Evolutionary conservation across 805 yeast species (phyloP).

Genomic region (Spathaspora girioi): DNA sequence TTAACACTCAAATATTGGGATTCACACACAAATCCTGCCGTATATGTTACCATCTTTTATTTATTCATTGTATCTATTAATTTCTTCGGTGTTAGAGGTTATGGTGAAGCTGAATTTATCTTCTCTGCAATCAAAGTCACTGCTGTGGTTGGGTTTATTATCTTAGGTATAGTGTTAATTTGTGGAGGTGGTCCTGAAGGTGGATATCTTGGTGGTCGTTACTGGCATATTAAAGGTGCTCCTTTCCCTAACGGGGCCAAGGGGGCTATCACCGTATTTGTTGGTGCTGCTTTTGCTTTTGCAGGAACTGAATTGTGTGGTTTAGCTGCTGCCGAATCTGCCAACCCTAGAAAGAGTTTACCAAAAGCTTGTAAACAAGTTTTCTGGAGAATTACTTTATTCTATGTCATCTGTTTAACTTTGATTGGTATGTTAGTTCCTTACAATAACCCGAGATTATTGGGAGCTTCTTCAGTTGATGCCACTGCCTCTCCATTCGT

Average conservation of each 20-base stretch:
- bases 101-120: constrained; percentile 56
- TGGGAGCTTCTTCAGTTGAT: constrained; percentile 41
- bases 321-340: constrained; percentile 34
- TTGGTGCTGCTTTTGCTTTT: constrained; percentile 35
- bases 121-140: constrained; percentile 44
- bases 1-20: constrained; percentile 56
- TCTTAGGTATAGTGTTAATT: constrained; percentile 42
- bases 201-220: constrained; percentile 42
- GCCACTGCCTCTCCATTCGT: constrained; percentile 79
- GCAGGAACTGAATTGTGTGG: constrained; percentile 36
- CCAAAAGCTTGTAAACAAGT: constrained; percentile 36
- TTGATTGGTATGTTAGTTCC: constrained; percentile 24
- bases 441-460: constrained; percentile 19
- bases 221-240: constrained; percentile 52
- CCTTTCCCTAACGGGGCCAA: constrained; percentile 49
- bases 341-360: constrained; percentile 27
- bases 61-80: constrained; percentile 43
- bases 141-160: constrained; percentile 46
- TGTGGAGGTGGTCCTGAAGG: constrained; percentile 52
- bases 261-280: constrained; percentile 31
- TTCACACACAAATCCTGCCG: constrained; percentile 45
- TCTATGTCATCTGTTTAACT: constrained; percentile 27
- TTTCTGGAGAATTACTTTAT: constrained; percentile 34
- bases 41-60: constrained; percentile 54
- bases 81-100: constrained; percentile 50